phyloP scores from a whole-genome alignment of 352 stramenopile genomes.

The Phytophthora kernoviae region DNA sequence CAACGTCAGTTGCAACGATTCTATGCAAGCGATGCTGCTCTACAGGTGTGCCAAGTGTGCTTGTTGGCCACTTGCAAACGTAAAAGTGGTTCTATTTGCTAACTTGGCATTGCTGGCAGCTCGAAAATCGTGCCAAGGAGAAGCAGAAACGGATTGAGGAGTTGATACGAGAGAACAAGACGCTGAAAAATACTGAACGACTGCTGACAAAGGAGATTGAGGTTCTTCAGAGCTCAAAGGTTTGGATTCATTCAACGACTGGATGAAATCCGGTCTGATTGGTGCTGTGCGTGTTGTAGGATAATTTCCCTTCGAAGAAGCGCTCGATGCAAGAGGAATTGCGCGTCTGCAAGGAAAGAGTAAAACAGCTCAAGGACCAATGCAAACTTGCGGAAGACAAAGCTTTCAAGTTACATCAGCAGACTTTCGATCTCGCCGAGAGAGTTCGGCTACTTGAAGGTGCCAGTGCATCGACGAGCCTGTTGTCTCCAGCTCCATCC shows the following conservation, averaged over 20 bases:
- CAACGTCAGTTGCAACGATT: slow-evolving; percentile 55
- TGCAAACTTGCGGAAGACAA: slow-evolving; percentile 56
- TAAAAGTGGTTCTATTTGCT: slow-evolving; percentile 1
- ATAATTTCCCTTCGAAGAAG: slow-evolving; percentile 56
- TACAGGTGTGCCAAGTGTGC: slow-evolving; percentile 45
- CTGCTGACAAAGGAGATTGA: slow-evolving; percentile 63
- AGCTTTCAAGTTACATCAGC: slow-evolving; percentile 48
- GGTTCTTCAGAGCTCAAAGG: slow-evolving; percentile 60
- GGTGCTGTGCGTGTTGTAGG: slow-evolving; percentile 11
- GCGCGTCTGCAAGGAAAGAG: slow-evolving; percentile 61
- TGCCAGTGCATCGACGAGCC: slow-evolving; percentile 7
- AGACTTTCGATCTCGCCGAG: slow-evolving; percentile 59
- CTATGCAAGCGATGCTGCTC: slow-evolving; percentile 51
- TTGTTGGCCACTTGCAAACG: background rate
- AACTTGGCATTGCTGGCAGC: slow-evolving; percentile 23
- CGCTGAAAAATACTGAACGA: slow-evolving; percentile 60
- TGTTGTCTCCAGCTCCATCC: slow-evolving; percentile 7
- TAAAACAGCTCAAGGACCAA: slow-evolving; percentile 64
- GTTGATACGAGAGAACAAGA: slow-evolving; percentile 61
- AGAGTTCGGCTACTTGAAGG: slow-evolving; percentile 50
- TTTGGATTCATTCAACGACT: slow-evolving; percentile 7
- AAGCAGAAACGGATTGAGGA: slow-evolving; percentile 66
- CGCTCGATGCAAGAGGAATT: slow-evolving; percentile 63
- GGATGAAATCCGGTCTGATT: background rate
- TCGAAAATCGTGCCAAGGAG: slow-evolving; percentile 73